Conservation (phyloP, 208 protist genomes). For the Acanthamoeba divionensis region DNA sequence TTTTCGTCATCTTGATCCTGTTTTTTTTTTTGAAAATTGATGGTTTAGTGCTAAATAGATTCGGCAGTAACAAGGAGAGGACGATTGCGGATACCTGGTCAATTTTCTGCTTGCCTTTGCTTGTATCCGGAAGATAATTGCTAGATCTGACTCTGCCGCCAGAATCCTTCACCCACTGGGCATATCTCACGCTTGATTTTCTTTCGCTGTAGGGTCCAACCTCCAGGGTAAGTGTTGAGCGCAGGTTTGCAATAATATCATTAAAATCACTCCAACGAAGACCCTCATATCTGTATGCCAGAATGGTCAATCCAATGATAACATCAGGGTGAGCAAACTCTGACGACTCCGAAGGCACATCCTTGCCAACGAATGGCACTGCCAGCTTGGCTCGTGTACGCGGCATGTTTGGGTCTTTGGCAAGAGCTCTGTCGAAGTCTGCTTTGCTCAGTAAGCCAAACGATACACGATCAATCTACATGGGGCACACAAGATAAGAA, state of each 20-base stretch:
- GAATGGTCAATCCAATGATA: conserved; percentile 89
- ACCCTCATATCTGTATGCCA: conserved; percentile 91
- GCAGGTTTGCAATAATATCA: conserved; percentile 83
- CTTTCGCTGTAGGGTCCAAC: conserved; percentile 86
- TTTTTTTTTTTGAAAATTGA: neutral
- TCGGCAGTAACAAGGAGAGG: too few relatives aligned
- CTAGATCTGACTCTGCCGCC: conserved; percentile 54
- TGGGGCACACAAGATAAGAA: neutral
- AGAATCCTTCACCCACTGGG: conserved; percentile 81
- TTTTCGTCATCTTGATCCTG: neutral
- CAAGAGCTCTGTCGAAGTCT: conserved; percentile 73
- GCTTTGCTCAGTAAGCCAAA: conserved; percentile 86
- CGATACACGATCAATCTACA: conserved; percentile 91
- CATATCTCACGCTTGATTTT: conserved; percentile 83
- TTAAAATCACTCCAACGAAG: conserved; percentile 84
- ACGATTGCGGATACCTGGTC: too few relatives aligned
- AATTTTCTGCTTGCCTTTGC: conserved; percentile 44
- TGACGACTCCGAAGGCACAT: conserved; percentile 89
- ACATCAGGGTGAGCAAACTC: conserved; percentile 94
- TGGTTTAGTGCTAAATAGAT: too few relatives aligned
- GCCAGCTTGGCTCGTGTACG: conserved; percentile 85
- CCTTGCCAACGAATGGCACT: conserved; percentile 94
- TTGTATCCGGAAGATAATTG: neutral
- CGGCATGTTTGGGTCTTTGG: conserved; percentile 79
- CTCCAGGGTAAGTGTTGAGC: conserved; percentile 85